Evolutionary conservation across 768 basidiomycete genomes (phyloP).

Genomic region (Gymnopilus dilepis): DNA sequence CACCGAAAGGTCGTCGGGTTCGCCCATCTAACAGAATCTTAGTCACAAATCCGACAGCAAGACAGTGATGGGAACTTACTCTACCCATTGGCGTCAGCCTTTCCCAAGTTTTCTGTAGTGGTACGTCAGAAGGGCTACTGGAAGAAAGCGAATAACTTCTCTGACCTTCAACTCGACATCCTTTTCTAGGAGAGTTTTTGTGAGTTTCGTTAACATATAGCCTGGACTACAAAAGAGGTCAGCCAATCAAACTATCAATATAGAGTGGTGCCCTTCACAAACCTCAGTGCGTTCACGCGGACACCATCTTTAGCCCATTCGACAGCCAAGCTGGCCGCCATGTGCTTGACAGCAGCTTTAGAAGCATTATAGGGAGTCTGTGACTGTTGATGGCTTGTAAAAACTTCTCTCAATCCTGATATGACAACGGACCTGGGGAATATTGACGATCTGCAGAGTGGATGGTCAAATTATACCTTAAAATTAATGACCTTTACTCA

Average conservation of each 20-base stretch:
- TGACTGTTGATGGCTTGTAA: constrained; percentile 44
- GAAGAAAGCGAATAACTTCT: not conserved
- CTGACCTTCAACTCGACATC: constrained; percentile 77
- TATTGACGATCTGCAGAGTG: constrained; percentile 74
- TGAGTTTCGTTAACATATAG: constrained; percentile 93
- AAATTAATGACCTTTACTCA: constrained; percentile 33
- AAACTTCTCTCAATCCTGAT: not conserved
- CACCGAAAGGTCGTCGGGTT: constrained; percentile 90
- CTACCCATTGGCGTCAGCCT: constrained; percentile 85
- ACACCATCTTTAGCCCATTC: constrained; percentile 95
- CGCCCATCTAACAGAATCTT: constrained; percentile 66
- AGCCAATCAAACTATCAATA: not conserved
- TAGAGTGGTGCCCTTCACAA: constrained; percentile 12
- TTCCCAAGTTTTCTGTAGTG: constrained; percentile 80
- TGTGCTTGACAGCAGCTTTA: constrained; percentile 93
- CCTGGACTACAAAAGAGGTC: constrained; percentile 64
- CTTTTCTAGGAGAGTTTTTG: constrained; percentile 78
- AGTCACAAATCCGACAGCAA: constrained; percentile 1
- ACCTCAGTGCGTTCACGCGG: constrained; percentile 85
- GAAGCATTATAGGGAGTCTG: constrained; percentile 98
- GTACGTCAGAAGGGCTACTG: not conserved
- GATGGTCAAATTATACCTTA: not conserved
- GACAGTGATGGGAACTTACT: constrained; percentile 44
- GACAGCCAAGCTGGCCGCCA: constrained; percentile 90
- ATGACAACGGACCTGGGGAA: constrained; percentile 68